These are phyloP conservation scores for Stachybotrys chlorohalonatus DNA, from an alignment of 2,329 filamentous ascomycete genomes.

Conservation along the genomic window DNA sequence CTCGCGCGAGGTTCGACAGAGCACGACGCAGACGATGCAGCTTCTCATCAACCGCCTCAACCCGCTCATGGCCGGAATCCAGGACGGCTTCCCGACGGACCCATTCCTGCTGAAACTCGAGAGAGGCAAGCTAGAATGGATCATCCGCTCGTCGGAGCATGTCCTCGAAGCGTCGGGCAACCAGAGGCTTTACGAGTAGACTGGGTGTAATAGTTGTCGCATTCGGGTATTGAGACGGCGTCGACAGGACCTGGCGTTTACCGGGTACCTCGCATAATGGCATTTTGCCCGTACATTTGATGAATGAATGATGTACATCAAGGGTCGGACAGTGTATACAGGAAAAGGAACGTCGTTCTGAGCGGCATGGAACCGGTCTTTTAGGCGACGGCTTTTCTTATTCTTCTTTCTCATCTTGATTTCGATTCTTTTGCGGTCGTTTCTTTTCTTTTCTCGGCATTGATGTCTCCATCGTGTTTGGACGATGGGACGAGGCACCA, in stretches of 20 bases:
- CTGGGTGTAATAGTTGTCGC: not conserved
- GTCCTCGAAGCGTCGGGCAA: constrained; percentile 22
- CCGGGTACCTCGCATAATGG: not conserved
- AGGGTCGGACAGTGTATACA: not conserved
- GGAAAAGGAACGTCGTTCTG: not conserved
- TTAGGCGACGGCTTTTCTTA: not conserved
- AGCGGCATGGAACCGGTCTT: not conserved
- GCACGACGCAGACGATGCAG: constrained; percentile 28
- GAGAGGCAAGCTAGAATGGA: constrained; percentile 28
- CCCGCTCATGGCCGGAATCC: constrained; percentile 22
- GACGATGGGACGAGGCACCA: not conserved
- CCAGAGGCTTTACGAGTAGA: constrained; percentile 19
- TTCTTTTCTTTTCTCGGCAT: too few species aligned
- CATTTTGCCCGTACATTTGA: constrained; percentile 1
- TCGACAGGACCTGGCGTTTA: not conserved
- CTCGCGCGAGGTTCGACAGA: constrained; percentile 26
- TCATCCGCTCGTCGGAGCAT: constrained; percentile 24
- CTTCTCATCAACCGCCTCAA: constrained; percentile 25
- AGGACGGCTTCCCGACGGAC: constrained; percentile 27
- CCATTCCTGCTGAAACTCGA: constrained; percentile 29
- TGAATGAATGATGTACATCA: constrained; percentile 6
- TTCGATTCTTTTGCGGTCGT: too few species aligned
- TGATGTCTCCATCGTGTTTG: too few species aligned
- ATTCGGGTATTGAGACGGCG: not conserved
- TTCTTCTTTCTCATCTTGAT: too few species aligned